Percentiles rank a stretch among this genome's conserved stretches.
phyloP scores from a whole-genome alignment of 257 asterid species.

The Salvia splendens region DNA sequence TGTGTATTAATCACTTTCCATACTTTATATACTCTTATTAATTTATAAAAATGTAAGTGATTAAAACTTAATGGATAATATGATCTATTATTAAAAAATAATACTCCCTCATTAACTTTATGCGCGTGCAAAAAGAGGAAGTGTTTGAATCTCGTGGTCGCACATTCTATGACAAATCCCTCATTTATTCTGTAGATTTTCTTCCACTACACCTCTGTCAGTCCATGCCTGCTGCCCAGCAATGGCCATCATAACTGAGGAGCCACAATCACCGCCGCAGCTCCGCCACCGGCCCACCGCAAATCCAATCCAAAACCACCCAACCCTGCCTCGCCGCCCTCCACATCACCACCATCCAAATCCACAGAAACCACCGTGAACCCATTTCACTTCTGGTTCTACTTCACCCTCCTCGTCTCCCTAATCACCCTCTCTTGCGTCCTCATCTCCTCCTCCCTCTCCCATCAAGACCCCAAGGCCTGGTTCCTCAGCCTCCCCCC shows the following conservation, averaged over 20 bases:
- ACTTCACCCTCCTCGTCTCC: conserved; percentile 60
- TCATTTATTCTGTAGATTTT: background rate
- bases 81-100: too few relatives aligned
- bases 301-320: conserved; percentile 39
- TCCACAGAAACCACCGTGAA: conserved; percentile 35
- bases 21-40: too few relatives aligned
- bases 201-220: background rate
- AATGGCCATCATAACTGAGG: conserved; percentile 77
- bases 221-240: conserved; percentile 12
- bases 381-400: conserved; percentile 87
- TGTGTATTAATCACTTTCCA: too few relatives aligned
- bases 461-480: conserved; percentile 65
- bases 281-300: conserved; percentile 41
- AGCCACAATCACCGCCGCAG: conserved; percentile 50
- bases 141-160: conserved; percentile 16
- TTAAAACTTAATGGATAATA: too few relatives aligned
- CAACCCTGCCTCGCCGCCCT: conserved; percentile 38
- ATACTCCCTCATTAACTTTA: too few relatives aligned
- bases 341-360: conserved; percentile 36
- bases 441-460: conserved; percentile 55
- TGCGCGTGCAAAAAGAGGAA: conserved; percentile 27
- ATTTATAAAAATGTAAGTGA: too few relatives aligned
- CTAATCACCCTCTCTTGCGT: conserved; percentile 51
- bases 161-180: conserved; percentile 20
- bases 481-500: conserved; percentile 82